These are phyloP conservation scores for Colletotrichum orchidophilum DNA, from an alignment of 2,329 filamentous ascomycete genomes.

Conservation along the genomic window DNA sequence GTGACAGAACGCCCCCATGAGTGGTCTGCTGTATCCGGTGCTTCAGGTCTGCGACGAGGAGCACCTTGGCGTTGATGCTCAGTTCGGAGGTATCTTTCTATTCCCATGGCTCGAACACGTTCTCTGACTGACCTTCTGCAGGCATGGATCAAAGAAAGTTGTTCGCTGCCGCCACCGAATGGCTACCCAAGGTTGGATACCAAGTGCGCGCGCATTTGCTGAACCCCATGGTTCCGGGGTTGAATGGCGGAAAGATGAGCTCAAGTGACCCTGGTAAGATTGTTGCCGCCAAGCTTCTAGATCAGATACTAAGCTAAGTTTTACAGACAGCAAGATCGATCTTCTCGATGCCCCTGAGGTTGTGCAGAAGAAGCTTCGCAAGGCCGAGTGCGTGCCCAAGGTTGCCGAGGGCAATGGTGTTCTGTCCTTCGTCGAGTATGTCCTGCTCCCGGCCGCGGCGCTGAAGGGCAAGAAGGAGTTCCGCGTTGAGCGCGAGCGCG, in stretches of 20 bases:
- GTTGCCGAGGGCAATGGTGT: slow-evolving; percentile 87
- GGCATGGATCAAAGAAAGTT: slow-evolving; percentile 86
- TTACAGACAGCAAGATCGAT: slow-evolving; percentile 86
- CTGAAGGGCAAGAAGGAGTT: slow-evolving; percentile 70
- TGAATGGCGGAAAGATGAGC: slow-evolving; percentile 88
- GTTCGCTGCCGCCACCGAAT: slow-evolving; percentile 86
- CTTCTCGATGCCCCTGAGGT: slow-evolving; percentile 81
- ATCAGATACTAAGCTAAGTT: slow-evolving; percentile 38
- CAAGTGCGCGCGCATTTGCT: slow-evolving; percentile 70
- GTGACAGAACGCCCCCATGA: slow-evolving; percentile 63
- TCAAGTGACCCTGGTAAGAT: slow-evolving; percentile 71
- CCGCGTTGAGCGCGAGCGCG: slow-evolving; percentile 71
- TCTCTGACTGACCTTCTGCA: slow-evolving; percentile 16
- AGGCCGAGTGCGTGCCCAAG: slow-evolving; percentile 81
- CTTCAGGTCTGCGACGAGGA: slow-evolving; percentile 93
- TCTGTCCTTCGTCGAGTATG: slow-evolving; percentile 85
- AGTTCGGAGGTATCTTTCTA: slow-evolving; percentile 76
- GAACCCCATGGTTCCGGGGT: slow-evolving; percentile 90
- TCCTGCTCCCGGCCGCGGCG: slow-evolving; percentile 81
- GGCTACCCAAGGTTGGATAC: slow-evolving; percentile 87
- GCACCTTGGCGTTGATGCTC: slow-evolving; percentile 85
- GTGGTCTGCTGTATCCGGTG: slow-evolving; percentile 82
- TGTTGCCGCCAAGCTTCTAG: background rate
- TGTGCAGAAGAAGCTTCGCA: slow-evolving; percentile 85
- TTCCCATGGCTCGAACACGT: too few species aligned